phyloP scores from a whole-genome alignment of 352 stramenopile species.

The Blastocystis sp. region DNA sequence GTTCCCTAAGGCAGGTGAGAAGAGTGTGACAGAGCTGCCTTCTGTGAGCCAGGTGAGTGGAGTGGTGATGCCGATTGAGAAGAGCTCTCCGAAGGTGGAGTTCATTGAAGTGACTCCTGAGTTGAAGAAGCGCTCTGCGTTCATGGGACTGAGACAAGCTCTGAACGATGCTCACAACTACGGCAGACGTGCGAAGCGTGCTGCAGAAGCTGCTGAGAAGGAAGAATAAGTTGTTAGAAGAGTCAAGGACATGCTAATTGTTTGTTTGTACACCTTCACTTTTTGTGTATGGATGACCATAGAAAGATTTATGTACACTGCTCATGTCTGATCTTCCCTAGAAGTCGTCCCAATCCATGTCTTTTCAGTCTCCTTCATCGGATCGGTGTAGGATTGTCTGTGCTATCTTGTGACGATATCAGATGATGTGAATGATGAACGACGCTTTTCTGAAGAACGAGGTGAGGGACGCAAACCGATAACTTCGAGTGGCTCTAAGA shows the following conservation, averaged over 20 bases:
- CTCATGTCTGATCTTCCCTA: background rate
- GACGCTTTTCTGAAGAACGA: background rate
- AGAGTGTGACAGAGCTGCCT: background rate
- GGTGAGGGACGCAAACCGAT: background rate
- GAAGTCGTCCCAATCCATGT: background rate
- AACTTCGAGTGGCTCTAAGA: background rate
- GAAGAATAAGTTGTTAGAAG: constrained; percentile 12
- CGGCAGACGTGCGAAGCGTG: background rate
- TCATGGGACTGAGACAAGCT: background rate
- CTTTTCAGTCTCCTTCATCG: background rate
- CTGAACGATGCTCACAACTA: background rate
- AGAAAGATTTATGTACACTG: background rate
- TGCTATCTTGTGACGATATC: background rate
- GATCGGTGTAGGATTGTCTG: background rate
- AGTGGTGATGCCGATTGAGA: background rate
- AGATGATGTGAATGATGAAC: background rate
- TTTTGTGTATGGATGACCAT: background rate
- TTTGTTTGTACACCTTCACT: background rate
- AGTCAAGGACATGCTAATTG: constrained; percentile 38
- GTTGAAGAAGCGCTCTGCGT: background rate
- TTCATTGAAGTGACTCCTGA: constrained; percentile 1
- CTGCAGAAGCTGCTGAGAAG: background rate
- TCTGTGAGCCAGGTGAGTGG: background rate
- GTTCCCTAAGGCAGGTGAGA: constrained; percentile 83
- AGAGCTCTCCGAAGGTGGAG: background rate